These are phyloP conservation scores for Phaseolus coccineus DNA, from an alignment of 331 rosid species.

Conservation along the genomic window DNA sequence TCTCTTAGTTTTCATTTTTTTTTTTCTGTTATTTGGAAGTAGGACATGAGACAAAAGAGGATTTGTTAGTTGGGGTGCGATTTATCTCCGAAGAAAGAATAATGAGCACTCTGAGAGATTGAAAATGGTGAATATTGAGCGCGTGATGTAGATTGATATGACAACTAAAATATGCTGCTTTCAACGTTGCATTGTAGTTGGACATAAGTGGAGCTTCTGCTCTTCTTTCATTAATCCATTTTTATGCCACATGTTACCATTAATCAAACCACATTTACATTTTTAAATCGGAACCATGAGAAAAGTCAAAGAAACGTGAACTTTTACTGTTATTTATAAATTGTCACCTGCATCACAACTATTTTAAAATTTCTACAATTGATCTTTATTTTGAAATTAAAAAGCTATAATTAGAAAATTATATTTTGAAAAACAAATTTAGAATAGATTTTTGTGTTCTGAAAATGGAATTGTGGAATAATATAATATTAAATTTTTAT, in stretches of 20 bases:
- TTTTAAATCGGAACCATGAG: neutral
- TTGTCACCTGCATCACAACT: too few species aligned
- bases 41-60: neutral
- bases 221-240: neutral
- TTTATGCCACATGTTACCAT: too few species aligned
- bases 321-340: too few species aligned
- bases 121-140: neutral
- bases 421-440: too few species aligned
- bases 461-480: too few species aligned
- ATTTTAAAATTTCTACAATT: too few species aligned
- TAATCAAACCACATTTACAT: neutral
- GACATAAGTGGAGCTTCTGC: neutral
- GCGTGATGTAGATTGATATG: neutral
- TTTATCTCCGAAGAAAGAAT: neutral
- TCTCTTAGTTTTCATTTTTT: neutral
- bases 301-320: neutral
- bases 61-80: neutral
- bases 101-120: neutral
- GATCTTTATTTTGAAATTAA: too few species aligned
- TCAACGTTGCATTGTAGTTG: neutral
- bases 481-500: too few species aligned
- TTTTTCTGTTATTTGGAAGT: neutral
- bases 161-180: slow-evolving; percentile 3
- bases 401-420: too few species aligned
- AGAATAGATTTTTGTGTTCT: too few species aligned